A percentile compares a stretch with the other conserved stretches of the same genome.
Evolutionary conservation across 257 asterid genomes (phyloP).

Genomic region (Perilla frutescens): DNA sequence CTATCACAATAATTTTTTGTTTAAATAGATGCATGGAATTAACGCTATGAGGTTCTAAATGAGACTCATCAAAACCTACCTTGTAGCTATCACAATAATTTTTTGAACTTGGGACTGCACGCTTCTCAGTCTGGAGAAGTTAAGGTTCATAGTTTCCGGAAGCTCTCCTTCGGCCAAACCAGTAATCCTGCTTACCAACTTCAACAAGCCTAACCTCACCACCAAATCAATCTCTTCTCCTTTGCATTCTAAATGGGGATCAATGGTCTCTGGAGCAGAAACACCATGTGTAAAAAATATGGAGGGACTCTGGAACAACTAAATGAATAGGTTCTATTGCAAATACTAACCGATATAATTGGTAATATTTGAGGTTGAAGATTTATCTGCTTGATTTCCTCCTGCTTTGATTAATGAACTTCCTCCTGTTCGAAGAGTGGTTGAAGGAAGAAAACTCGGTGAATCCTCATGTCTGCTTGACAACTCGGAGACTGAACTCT

Average conservation of each 20-base stretch:
- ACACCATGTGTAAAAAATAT: constrained; percentile 8
- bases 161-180: constrained; percentile 77
- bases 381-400: constrained; percentile 42
- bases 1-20: constrained; percentile 91
- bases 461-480: constrained; percentile 41
- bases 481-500: constrained; percentile 45
- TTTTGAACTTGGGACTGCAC: constrained; percentile 88
- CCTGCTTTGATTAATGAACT: constrained; percentile 49
- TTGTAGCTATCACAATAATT: constrained; percentile 84
- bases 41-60: neutral
- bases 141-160: constrained; percentile 94
- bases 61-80: constrained; percentile 47
- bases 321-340: neutral
- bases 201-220: constrained; percentile 87
- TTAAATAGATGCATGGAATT: too few species aligned
- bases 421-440: constrained; percentile 87
- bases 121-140: constrained; percentile 67
- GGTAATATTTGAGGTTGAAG: constrained; percentile 44
- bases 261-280: constrained; percentile 50
- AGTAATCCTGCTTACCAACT: constrained; percentile 63
- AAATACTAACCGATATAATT: constrained; percentile 48
- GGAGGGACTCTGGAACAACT: constrained; percentile 7
- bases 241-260: constrained; percentile 68
- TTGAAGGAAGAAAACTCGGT: constrained; percentile 61
- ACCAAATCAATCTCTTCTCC: constrained; percentile 78